Evolutionary conservation across 108 stramenopile genomes (phyloP).

Genomic region (Fistulifera solaris): DNA sequence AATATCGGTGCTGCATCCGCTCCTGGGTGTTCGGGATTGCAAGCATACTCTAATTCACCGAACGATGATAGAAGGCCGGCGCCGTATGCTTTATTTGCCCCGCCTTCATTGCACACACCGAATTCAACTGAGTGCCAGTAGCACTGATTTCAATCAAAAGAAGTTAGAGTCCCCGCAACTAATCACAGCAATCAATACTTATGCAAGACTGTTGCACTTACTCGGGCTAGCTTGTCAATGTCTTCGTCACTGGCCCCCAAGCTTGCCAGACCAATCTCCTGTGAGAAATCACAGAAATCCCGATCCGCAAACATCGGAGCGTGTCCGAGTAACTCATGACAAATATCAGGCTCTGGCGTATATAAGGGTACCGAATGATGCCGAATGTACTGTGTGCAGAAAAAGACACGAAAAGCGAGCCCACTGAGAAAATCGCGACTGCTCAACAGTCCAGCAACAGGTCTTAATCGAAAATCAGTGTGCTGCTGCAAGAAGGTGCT

Average conservation of each 20-base stretch:
- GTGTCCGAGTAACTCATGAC: conserved; percentile 91
- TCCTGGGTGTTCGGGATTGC: conserved; percentile 40
- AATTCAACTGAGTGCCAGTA: conserved; percentile 98
- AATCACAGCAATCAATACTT: too few species aligned
- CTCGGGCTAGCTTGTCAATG: conserved; percentile 62
- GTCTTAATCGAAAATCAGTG: conserved; percentile 83
- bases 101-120: conserved; percentile 81
- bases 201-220: too few species aligned
- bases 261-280: conserved; percentile 93
- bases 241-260: conserved; percentile 94
- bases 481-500: conserved; percentile 65
- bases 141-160: conserved; percentile 12
- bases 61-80: conserved; percentile 93
- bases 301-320: conserved; percentile 95
- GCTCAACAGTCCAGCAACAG: conserved; percentile 92
- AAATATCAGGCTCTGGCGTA: conserved; percentile 93
- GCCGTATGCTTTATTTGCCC: conserved; percentile 87
- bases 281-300: conserved; percentile 93
- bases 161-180: too few species aligned
- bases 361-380: conserved; percentile 77
- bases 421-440: conserved; percentile 95
- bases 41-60: conserved; percentile 94
- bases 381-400: conserved; percentile 94
- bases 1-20: conserved; percentile 51
- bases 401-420: conserved; percentile 92